Conservation (phyloP, 352 stramenopile species). For the Pythium sp. region DNA sequence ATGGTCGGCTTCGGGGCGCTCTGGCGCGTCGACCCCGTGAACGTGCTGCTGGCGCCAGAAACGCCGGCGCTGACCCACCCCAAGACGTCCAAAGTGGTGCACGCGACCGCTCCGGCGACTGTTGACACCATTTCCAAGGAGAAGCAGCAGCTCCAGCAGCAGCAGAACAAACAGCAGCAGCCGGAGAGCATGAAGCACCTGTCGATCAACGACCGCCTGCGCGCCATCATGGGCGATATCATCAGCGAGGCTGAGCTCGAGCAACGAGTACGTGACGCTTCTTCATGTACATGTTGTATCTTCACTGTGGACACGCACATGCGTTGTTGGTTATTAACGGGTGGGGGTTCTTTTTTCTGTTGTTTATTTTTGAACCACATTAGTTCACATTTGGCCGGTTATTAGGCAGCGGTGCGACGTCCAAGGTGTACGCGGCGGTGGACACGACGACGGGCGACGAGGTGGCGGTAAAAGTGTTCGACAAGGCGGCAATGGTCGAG, state of each 20-base stretch:
- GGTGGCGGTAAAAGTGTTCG: slow-evolving; percentile 81
- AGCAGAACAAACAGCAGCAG: slow-evolving; percentile 4
- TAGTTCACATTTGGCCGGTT: slow-evolving; percentile 61
- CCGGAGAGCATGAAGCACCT: slow-evolving; percentile 1
- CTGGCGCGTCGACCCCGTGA: slow-evolving; percentile 45
- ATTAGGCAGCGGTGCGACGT: slow-evolving; percentile 69
- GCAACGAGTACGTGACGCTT: slow-evolving; percentile 28
- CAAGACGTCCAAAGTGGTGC: slow-evolving; percentile 29
- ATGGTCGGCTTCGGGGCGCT: slow-evolving; percentile 33
- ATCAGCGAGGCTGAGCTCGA: slow-evolving; percentile 61
- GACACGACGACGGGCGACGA: slow-evolving; percentile 41
- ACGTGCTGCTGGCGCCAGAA: slow-evolving; percentile 19
- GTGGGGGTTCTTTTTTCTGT: slow-evolving; percentile 1
- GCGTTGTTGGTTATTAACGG: background rate
- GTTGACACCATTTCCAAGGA: slow-evolving; percentile 9
- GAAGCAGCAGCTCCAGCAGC: background rate
- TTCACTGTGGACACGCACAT: background rate
- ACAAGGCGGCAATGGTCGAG: slow-evolving; percentile 82
- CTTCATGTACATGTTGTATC: background rate
- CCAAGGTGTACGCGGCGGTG: slow-evolving; percentile 69
- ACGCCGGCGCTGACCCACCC: slow-evolving; percentile 9
- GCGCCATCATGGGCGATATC: slow-evolving; percentile 54
- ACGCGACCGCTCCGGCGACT: slow-evolving; percentile 1
- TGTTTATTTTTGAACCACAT: slow-evolving; percentile 11
- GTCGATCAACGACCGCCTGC: slow-evolving; percentile 64